Base-by-base conservation (phyloP, 257 asterid genomes). In the Eucommia ulmoides region DNA sequence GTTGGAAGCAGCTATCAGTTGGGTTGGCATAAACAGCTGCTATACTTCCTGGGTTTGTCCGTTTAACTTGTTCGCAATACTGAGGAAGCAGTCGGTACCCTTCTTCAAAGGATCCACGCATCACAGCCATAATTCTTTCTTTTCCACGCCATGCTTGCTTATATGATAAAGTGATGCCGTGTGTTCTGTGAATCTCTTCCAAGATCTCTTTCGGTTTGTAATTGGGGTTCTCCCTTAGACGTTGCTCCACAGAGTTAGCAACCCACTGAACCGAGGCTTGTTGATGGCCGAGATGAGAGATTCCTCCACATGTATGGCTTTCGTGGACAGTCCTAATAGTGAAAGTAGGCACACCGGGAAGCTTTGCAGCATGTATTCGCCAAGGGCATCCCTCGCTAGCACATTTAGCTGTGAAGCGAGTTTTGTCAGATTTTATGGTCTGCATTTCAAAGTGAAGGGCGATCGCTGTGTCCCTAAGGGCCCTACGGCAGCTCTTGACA, bases 231-330 rank as follows among this genome's bases (percentile, higher is more conserved):
- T 85, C 96, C 42, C 79, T 56, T 14, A 89, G 88, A 41, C 77
- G 76, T 70, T 82, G 85, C 79, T 85, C 96, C 8, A 89, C 96
- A 11, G 96, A 85, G 49, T 68, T 85, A 20, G 96, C 98, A 54
- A 89, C 91, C 98, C 98, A 89, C 68, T 85, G 93, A 58, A 85
- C 98, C 1, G 98, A 85, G 55, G 98, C 98, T 74, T 89, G 98
- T 65, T 89, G 94, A 65, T 89, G 98, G 48, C 96, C 94, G 20
- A 89, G 83, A 71, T 89, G 96, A 14, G 62, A 58, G 3, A 85
- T 85, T 33, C 96, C 96, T 25, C 94, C 96, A 63, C 98, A 85
- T 4, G 85, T 64, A 58, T 89, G 98, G 63, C 15, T 71, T 60
- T 78, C 92, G 17, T 82, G 72, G 62, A 89, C 78, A 50, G 96